Conservation (phyloP, 495 filamentous ascomycete species). For the Penicillium parvum region DNA sequence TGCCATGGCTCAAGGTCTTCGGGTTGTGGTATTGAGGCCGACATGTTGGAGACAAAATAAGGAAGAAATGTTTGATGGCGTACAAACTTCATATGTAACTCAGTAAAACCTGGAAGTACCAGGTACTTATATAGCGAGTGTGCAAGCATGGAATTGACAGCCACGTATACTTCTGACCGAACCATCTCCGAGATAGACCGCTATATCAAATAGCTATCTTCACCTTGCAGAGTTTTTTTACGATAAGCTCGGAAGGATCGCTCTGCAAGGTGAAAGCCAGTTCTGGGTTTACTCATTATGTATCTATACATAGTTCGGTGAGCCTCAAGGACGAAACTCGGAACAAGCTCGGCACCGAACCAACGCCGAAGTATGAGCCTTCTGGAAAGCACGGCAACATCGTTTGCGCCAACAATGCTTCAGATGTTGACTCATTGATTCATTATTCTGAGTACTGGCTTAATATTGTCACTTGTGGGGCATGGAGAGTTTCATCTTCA, state of each 20-base stretch:
- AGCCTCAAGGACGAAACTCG: conserved; percentile 2
- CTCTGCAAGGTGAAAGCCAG: background rate
- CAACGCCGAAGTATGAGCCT: conserved; percentile 2
- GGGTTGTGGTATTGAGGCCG: background rate
- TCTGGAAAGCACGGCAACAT: background rate
- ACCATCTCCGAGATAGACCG: conserved; percentile 15
- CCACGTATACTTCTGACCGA: conserved; percentile 2
- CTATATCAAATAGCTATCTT: background rate
- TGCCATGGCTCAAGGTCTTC: too few relatives aligned
- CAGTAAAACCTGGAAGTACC: background rate
- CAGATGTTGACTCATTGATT: background rate
- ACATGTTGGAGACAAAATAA: conserved; percentile 3
- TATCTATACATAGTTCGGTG: conserved; percentile 6
- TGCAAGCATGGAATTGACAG: background rate
- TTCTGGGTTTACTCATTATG: background rate
- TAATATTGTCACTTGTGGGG: too few relatives aligned
- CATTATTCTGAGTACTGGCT: too few relatives aligned
- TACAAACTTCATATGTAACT: background rate
- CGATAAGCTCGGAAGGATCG: background rate
- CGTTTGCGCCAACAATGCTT: conserved; percentile 1
- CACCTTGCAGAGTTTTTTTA: background rate
- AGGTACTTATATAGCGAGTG: conserved; percentile 10
- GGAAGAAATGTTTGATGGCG: background rate
- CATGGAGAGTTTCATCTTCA: too few relatives aligned
- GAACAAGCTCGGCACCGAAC: conserved; percentile 14